Evolutionary conservation across 2,329 filamentous ascomycete genomes (phyloP).

Genomic region (Pyrenophora tritici-repentis): DNA sequence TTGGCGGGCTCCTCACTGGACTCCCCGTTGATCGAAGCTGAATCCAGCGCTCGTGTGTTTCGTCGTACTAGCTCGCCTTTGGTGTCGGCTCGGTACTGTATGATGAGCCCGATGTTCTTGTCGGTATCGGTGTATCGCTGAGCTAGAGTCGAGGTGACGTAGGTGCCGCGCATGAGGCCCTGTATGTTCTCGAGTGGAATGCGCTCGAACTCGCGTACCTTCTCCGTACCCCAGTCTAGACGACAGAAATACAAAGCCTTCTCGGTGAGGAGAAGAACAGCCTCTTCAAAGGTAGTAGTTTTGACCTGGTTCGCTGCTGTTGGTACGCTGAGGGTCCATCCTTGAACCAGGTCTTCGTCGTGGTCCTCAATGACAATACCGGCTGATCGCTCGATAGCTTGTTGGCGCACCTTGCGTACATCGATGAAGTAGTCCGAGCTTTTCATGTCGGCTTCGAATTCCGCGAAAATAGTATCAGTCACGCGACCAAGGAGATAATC

Average conservation of each 20-base stretch:
- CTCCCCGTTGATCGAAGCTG: conserved; percentile 47
- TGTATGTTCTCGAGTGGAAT: conserved; percentile 76
- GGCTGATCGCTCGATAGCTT: conserved; percentile 86
- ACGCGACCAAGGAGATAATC: conserved; percentile 93
- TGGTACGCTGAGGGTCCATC: conserved; percentile 87
- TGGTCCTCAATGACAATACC: conserved; percentile 76
- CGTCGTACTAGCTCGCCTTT: conserved; percentile 74
- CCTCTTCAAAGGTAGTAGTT: conserved; percentile 79
- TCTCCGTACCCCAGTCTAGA: conserved; percentile 94
- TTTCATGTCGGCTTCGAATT: conserved; percentile 94
- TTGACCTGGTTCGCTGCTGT: conserved; percentile 69
- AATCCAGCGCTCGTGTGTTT: conserved; percentile 78
- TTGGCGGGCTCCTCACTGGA: conserved; percentile 12
- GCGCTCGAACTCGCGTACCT: conserved; percentile 88
- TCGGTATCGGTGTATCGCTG: conserved; percentile 74
- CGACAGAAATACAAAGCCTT: conserved; percentile 84
- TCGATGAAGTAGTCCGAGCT: conserved; percentile 90
- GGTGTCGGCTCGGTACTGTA: conserved; percentile 75
- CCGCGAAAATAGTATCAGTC: conserved; percentile 81
- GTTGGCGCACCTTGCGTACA: conserved; percentile 79
- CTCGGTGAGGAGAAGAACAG: conserved; percentile 84
- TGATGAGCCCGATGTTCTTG: conserved; percentile 81
- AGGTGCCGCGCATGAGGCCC: conserved; percentile 77
- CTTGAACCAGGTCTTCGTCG: conserved; percentile 85
- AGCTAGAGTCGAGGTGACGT: conserved; percentile 87